Evolutionary conservation across 495 filamentous ascomycete genomes (phyloP), one percentile per base, ranked within the genome.

Genomic region (Clavariopsis aquatica): DNA sequence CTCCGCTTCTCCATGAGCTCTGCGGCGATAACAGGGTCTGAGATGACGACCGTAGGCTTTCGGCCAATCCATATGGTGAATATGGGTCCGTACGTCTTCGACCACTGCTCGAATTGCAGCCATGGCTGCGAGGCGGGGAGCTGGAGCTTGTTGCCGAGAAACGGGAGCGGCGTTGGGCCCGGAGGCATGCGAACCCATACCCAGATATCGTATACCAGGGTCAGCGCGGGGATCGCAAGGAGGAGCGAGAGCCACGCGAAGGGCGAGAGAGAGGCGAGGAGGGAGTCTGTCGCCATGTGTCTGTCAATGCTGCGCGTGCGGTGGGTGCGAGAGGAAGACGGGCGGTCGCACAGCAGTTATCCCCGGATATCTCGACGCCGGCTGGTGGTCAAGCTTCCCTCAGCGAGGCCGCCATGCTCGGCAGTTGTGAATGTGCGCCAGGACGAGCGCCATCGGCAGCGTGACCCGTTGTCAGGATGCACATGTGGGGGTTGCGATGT

Each of bases 61-160:
- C 84, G 79, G 0, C 87, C 86, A 55, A 85, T 78, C 80, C 85
- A 86, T 9, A 89, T 76, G 5, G 85, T 87, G 62, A 85, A 83
- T 3, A 86, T 84, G 28, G 82, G 81, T 23, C 83, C 83, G 65
- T 84, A 83, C 46, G 71, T 69, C 54, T 80, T 73, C 36, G 79
- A 78, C 72, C 83, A 82, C 66, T 83, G 73, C 60, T 81, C 57
- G 72, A 88, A 86, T 70, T 83, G 81, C 19, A 83, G 70, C 86
- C 86, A 90, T 22, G 82, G 82, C 54, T 83, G 79, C 31, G 70
- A 72, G 34, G 76, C 76, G 36, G 82, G 79, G 22, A 84, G 69
- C 68, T 82, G 78, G 69, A 78, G 77, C 24, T 81, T 76, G 76
- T 86, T 86, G 41, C 84, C 84, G 19, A 86, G 70, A 56, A 87